Evolutionary conservation across 129 eudicot genomes (phyloP), one percentile per base, ranked within the genome.

Genomic region (Helianthus tuberosus): DNA sequence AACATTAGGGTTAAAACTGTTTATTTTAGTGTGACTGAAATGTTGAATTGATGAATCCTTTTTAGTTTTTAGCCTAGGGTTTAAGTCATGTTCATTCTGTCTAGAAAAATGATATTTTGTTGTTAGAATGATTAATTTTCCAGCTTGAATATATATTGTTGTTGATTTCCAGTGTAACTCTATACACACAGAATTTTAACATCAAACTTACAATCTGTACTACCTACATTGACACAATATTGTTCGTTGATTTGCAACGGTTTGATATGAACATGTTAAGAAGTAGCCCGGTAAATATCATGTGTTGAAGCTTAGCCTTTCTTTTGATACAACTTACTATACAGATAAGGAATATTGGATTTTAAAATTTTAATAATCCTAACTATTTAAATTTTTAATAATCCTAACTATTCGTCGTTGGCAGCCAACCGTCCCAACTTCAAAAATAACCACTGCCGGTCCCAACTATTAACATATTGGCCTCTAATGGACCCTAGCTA

Each of bases 41-140:
- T 39, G n/a, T 59, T 71, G 67, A 72, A 36, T 20, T 46, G 68
- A 58, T 12, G 48, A 73, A 48, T 8, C 35, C 10, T 20, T 20
- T 20, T 20, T 20, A 20, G 23, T 44, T 61, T 32, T 29, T 60
- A n/a, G 43, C 38, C 20, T 64, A 63, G 78, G 78, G 72, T 74
- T 74, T 50, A 46, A 8, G 60, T 6, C n/a, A 54, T 38, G 39
- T 38, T 69, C 64, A 32, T 6, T 51, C 35, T 41, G 51, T 23
- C 5, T 32, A 29, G 27, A 29, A 71, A 11, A 55, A 23, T 8
- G 17, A 38, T 14, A 57, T 36, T 53, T 4, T 53, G 11, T 14
- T 35, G 15, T 69, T 29, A 35, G 4, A 52, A 4, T 17, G 23
- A 47, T 67, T 12, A 23, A 10, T 20, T 66, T 46, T 47, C 6